Evolutionary conservation across 805 yeast genomes (phyloP).

Genomic region (Metahyphopichia silvanorum): DNA sequence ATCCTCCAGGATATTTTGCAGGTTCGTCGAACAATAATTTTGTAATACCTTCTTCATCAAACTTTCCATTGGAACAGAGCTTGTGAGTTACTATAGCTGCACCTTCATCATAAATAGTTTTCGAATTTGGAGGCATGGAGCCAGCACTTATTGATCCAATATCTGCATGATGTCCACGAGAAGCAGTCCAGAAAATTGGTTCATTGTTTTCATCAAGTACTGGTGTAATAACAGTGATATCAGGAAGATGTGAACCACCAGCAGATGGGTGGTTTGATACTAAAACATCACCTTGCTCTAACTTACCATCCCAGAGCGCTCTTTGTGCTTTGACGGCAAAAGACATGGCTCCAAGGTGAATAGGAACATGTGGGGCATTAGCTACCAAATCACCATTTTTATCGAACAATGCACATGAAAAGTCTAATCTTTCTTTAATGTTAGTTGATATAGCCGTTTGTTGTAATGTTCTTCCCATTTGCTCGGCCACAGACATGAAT

Average conservation of each 20-base stretch:
- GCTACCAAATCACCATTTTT: slow-evolving; percentile 41
- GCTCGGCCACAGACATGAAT: slow-evolving; percentile 39
- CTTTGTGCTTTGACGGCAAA: slow-evolving; percentile 42
- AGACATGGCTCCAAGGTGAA: slow-evolving; percentile 48
- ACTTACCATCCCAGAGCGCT: slow-evolving; percentile 37
- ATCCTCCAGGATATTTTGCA: slow-evolving; percentile 77
- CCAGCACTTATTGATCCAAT: slow-evolving; percentile 93
- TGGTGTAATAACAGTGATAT: slow-evolving; percentile 88
- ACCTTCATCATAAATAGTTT: slow-evolving; percentile 83
- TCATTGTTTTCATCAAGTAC: slow-evolving; percentile 49
- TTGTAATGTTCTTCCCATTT: slow-evolving; percentile 44
- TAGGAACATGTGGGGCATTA: slow-evolving; percentile 46
- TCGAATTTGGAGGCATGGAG: slow-evolving; percentile 91
- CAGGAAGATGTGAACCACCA: slow-evolving; percentile 43
- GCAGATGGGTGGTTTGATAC: slow-evolving; percentile 43
- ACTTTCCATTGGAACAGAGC: slow-evolving; percentile 62
- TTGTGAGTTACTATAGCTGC: slow-evolving; percentile 80
- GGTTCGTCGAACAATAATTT: slow-evolving; percentile 68
- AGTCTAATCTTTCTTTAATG: slow-evolving; percentile 43
- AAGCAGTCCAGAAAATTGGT: slow-evolving; percentile 83
- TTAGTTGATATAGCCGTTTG: slow-evolving; percentile 45
- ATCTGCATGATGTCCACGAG: slow-evolving; percentile 95
- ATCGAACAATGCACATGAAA: slow-evolving; percentile 45
- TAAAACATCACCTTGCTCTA: slow-evolving; percentile 39
- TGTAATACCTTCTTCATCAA: slow-evolving; percentile 70